Base-by-base conservation (phyloP, 148 eudicot genomes). In the Fagopyrum homotropicum region DNA sequence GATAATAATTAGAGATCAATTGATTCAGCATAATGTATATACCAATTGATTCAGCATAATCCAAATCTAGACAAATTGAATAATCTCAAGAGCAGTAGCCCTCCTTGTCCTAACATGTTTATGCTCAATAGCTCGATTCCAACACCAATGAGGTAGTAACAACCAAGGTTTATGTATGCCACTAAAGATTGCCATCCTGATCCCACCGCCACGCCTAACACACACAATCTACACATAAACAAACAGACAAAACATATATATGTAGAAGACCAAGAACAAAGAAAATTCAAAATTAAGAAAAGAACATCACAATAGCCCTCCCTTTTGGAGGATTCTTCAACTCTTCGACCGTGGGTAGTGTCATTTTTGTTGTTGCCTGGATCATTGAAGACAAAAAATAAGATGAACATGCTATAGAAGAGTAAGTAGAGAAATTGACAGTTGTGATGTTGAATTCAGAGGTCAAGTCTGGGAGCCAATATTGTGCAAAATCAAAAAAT, bases 141-240 rank as follows among this genome's bases (percentile, higher is more conserved):
- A 8, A 79, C 45, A 5, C 88, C 88, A 8, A 85, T 54, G 11
- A 83, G 64, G 60, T 85, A 83, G 74, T 85, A 85, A 52, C 86
- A 85, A 0, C 82, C 86, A 0, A 85, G 79, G 73, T 85, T 85
- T 4, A 85, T 76, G 80, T 85, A 85, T 5, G 88, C 88, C 74
- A 85, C 88, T 3, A 40, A 46, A 12, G 82, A 77, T 74, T 85
- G 88, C 88, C 88, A 85, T 44, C 88, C 88, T 45, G 86, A 81
- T 60, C 88, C 88, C 7, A 85, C 86, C 35, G 88, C 88, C 19
- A 83, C 86, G 48, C 88, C 88, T 85, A 22, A 56, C 60, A 6
- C 17, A 16, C 60, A 17, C 7, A 55, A 4, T 52, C 4, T n/a
- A 50, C 35, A 49, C 26, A 22, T 22, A 22, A 22, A 22, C 26